phyloP scores from a whole-genome alignment of 2,329 filamentous ascomycete species.

The Diaporthe destruens region DNA sequence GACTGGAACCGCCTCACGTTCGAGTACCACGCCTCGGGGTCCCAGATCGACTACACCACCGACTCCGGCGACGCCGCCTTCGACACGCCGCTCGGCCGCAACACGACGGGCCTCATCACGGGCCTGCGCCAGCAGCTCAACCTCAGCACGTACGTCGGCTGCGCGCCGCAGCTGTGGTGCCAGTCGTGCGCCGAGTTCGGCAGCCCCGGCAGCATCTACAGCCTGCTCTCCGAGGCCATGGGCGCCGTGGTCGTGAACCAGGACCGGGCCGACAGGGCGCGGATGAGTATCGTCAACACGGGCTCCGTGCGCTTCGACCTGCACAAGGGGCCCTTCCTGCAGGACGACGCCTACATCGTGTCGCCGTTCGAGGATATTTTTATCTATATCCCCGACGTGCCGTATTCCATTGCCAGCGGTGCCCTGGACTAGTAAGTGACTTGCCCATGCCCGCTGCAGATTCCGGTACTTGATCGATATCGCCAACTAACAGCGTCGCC shows the following conservation, averaged over 20 bases:
- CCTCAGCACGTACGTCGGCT: slow-evolving; percentile 65
- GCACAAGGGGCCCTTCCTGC: slow-evolving; percentile 72
- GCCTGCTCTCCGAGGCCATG: slow-evolving; percentile 64
- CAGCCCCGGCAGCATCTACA: slow-evolving; percentile 66
- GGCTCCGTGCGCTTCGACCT: slow-evolving; percentile 73
- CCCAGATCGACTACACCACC: slow-evolving; percentile 37
- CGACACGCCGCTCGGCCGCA: slow-evolving; percentile 43
- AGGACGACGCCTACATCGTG: slow-evolving; percentile 65
- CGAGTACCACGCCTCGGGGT: slow-evolving; percentile 69
- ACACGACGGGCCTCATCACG: slow-evolving; percentile 49
- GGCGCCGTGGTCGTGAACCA: slow-evolving; percentile 65
- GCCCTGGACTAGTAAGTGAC: slow-evolving; percentile 50
- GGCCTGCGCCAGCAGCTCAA: slow-evolving; percentile 64
- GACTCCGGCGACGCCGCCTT: slow-evolving; percentile 39
- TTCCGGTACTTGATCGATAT: too few relatives aligned
- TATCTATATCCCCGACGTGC: slow-evolving; percentile 65
- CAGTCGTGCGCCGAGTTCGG: slow-evolving; percentile 66
- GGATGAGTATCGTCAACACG: slow-evolving; percentile 72
- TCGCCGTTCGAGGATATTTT: slow-evolving; percentile 67
- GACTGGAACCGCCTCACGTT: slow-evolving; percentile 78
- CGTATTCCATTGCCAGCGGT: slow-evolving; percentile 58
- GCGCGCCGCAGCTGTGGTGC: slow-evolving; percentile 71
- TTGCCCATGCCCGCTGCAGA: too few relatives aligned
- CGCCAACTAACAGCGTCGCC: too few relatives aligned
- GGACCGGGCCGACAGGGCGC: slow-evolving; percentile 61